A percentile compares a stretch with the other conserved stretches of the same genome.
Conservation (phyloP, 148 eudicot genomes). For the Rhododendron griersonianum region DNA sequence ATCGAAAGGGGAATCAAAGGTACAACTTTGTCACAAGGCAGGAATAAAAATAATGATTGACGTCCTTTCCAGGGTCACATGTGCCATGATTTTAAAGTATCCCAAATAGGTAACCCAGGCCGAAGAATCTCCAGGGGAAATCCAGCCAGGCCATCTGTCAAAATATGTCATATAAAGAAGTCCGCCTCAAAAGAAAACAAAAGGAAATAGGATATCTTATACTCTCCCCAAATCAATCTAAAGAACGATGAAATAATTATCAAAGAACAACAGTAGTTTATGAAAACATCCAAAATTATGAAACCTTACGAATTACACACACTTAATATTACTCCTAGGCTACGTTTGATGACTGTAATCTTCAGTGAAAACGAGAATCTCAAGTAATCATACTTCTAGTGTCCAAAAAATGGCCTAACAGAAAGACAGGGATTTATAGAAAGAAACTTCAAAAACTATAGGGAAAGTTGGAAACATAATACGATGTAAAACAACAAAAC, state of each 20-base stretch:
- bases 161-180: conserved; percentile 86
- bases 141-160: conserved; percentile 85
- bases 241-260: not conserved
- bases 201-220: not conserved
- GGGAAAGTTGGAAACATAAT: no score
- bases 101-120: conserved; percentile 72
- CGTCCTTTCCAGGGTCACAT: conserved; percentile 60
- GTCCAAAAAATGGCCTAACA: not conserved
- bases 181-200: conserved; percentile 58
- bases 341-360: not conserved
- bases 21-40: conserved; percentile 66
- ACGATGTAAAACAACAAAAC: no score
- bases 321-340: not conserved
- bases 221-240: not conserved
- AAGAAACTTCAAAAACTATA: no score
- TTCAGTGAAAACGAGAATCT: not conserved
- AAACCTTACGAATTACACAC: not conserved
- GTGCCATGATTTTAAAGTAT: conserved; percentile 42
- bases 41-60: conserved; percentile 56
- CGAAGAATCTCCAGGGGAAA: conserved; percentile 79
- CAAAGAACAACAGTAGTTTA: not conserved
- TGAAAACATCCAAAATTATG: not conserved
- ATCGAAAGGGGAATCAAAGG: conserved; percentile 64
- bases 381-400: not conserved
- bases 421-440: not conserved